phyloP scores from a whole-genome alignment of 2,329 filamentous ascomycete genomes.

The Penicillium italicum region DNA sequence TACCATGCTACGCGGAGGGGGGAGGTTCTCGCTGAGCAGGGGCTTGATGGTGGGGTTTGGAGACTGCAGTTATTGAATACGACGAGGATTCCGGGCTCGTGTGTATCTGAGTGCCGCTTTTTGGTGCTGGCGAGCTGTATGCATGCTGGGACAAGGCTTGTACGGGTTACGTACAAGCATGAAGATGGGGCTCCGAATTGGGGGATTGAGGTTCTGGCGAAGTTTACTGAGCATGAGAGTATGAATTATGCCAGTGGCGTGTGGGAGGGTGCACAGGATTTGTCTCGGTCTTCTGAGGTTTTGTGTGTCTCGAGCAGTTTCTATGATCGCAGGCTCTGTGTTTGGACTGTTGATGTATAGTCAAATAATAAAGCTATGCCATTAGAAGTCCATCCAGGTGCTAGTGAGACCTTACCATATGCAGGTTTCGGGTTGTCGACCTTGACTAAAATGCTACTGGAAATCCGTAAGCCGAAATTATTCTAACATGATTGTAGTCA shows the following conservation, averaged over 20 bases:
- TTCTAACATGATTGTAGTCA: conserved; percentile 21
- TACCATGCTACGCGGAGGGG: conserved; percentile 40
- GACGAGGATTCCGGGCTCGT: not conserved
- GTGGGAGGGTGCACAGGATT: conserved; percentile 25
- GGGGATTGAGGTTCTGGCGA: conserved; percentile 62
- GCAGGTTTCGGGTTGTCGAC: not conserved
- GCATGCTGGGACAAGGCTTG: conserved; percentile 77
- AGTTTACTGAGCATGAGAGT: conserved; percentile 81
- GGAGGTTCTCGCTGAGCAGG: conserved; percentile 58
- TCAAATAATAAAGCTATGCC: not conserved
- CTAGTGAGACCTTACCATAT: not conserved
- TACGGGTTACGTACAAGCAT: conserved; percentile 41
- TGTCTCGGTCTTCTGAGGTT: conserved; percentile 15
- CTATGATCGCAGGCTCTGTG: conserved; percentile 51
- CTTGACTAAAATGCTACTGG: not conserved
- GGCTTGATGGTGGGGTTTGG: conserved; percentile 83
- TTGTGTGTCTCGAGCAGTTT: conserved; percentile 51
- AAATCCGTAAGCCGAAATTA: not conserved
- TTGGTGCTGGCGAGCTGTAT: conserved; percentile 84
- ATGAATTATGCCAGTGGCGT: conserved; percentile 90
- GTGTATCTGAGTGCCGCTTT: conserved; percentile 29
- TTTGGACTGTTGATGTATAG: conserved; percentile 42
- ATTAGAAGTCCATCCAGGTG: no score
- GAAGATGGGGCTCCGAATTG: conserved; percentile 46
- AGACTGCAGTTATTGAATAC: conserved; percentile 59